These are phyloP conservation scores for Rhododendron ovatum DNA, from an alignment of 148 eudicot genomes.

Conservation along the genomic window DNA sequence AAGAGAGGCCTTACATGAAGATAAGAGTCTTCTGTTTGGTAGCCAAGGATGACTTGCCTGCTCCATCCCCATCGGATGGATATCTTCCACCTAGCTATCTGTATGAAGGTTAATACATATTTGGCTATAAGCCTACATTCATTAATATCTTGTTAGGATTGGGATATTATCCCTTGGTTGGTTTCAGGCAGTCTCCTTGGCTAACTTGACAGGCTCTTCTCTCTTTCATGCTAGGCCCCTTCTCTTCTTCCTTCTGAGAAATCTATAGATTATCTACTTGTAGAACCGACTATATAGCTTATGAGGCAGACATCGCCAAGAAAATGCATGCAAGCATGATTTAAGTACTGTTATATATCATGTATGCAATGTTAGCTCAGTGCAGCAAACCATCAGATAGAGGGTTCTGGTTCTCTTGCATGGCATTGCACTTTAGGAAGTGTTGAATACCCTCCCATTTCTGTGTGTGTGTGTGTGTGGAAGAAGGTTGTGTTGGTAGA, in stretches of 20 bases:
- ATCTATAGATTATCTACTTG: neutral
- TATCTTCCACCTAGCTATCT: neutral
- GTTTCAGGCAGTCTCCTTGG: slow-evolving; percentile 15
- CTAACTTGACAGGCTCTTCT: slow-evolving; percentile 6
- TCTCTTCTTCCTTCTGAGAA: neutral
- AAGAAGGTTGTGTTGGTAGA: neutral
- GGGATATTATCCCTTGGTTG: slow-evolving; percentile 6
- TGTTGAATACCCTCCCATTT: neutral
- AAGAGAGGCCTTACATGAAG: slow-evolving; percentile 13
- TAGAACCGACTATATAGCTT: neutral
- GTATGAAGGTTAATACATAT: neutral
- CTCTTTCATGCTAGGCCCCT: slow-evolving; percentile 5
- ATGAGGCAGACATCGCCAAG: neutral
- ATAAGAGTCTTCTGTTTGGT: slow-evolving; percentile 2
- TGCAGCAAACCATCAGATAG: neutral
- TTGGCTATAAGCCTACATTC: neutral
- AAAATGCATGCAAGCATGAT: neutral
- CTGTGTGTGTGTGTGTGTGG: neutral
- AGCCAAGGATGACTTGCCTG: slow-evolving; percentile 16
- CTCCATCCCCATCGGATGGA: slow-evolving; percentile 3
- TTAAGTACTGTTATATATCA: neutral
- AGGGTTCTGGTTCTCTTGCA: neutral
- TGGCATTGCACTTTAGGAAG: neutral
- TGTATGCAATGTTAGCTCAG: neutral
- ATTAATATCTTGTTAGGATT: neutral